Conservation (phyloP, 768 basidiomycete genomes). For the Lactarius tabidus region DNA sequence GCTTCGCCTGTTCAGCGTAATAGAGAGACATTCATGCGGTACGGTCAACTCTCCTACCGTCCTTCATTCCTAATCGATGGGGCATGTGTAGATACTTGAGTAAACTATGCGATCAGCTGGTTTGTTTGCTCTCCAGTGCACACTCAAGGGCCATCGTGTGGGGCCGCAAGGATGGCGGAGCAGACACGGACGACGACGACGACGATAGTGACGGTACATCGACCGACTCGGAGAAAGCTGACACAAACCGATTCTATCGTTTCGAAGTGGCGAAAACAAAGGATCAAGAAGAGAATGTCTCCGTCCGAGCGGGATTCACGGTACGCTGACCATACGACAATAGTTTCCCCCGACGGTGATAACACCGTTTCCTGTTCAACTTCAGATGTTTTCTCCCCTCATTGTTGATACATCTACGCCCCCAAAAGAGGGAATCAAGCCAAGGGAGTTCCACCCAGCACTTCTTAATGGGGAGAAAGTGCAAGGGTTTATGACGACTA, state of each 20-base stretch:
- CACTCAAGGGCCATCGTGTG: constrained; percentile 42
- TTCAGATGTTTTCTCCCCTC: neutral
- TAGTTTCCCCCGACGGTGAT: neutral
- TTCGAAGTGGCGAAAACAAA: constrained; percentile 39
- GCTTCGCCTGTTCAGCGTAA: too few relatives aligned
- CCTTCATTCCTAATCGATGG: too few relatives aligned
- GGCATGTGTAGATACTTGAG: constrained; percentile 13
- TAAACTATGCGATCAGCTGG: constrained; percentile 44
- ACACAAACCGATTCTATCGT: constrained; percentile 39
- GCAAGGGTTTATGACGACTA: constrained; percentile 25
- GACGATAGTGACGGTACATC: constrained; percentile 21
- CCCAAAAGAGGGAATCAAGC: neutral
- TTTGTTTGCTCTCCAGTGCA: constrained; percentile 47
- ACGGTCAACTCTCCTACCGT: too few relatives aligned
- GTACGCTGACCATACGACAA: constrained; percentile 30
- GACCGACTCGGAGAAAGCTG: constrained; percentile 40
- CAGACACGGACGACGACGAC: constrained; percentile 28
- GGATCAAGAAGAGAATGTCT: constrained; percentile 53
- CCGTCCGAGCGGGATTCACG: constrained; percentile 42
- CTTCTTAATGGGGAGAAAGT: constrained; percentile 23
- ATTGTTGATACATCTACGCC: neutral
- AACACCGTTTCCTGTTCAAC: neutral
- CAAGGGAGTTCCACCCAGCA: neutral
- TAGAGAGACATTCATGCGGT: too few relatives aligned
- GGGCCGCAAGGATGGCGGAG: too few relatives aligned